Percentiles rank a stretch among this genome's conserved stretches.
Conservation (phyloP, 257 asterid genomes). For the Penstemon newberryi region DNA sequence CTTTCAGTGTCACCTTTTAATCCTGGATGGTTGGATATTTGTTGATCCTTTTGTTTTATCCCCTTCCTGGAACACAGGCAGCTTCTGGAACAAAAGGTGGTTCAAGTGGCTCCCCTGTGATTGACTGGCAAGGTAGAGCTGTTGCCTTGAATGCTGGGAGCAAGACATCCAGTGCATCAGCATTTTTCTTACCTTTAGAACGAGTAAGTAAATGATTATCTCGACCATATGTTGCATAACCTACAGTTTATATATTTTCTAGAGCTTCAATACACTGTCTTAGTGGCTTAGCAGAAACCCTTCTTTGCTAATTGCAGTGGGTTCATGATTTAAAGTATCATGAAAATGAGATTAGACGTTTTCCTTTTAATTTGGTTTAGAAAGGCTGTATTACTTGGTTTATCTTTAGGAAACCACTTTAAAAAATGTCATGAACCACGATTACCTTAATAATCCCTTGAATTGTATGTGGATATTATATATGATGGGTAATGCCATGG, state of each 20-base stretch:
- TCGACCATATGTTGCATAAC: conserved; percentile 18
- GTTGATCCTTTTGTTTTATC: conserved; percentile 12
- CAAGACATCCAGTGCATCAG: conserved; percentile 96
- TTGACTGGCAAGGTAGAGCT: conserved; percentile 99
- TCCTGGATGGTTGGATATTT: conserved; percentile 17
- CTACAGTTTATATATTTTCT: conserved; percentile 15
- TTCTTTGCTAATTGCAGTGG: background rate
- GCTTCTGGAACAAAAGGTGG: conserved; percentile 99
- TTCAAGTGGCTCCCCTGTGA: conserved; percentile 99
- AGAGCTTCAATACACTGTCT: background rate
- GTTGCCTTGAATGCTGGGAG: conserved; percentile 99
- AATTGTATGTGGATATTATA: background rate
- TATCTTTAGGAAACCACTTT: conserved; percentile 12
- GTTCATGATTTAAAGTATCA: background rate
- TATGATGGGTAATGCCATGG: background rate
- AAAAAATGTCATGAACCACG: conserved; percentile 12
- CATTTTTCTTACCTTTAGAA: conserved; percentile 96
- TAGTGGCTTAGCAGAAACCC: background rate
- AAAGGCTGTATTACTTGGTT: conserved; percentile 19
- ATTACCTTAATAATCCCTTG: conserved; percentile 14
- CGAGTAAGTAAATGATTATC: conserved; percentile 58
- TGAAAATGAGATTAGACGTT: background rate
- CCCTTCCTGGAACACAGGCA: conserved; percentile 55
- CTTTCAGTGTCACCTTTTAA: conserved; percentile 5
- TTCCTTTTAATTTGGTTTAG: background rate